Percentiles rank a stretch among this genome's conserved stretches.
Conservation (phyloP, 2,329 filamentous ascomycete genomes). For the Stachybotrys echinatus region DNA sequence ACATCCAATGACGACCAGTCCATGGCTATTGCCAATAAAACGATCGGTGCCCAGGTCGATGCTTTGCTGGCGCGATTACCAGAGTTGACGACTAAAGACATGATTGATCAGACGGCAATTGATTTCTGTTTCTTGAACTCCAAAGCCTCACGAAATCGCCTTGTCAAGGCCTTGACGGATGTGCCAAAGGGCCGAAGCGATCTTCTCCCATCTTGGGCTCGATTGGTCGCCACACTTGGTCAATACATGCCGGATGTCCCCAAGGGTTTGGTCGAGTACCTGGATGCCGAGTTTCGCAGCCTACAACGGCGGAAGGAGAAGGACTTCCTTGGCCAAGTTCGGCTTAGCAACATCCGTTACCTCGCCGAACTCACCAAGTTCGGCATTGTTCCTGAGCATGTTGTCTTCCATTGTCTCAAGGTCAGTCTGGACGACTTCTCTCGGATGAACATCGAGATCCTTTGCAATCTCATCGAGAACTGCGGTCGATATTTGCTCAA, state of each 20-base stretch:
- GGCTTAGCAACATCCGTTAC: constrained; percentile 94
- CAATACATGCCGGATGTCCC: constrained; percentile 94
- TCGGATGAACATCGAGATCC: constrained; percentile 98
- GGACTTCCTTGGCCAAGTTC: constrained; percentile 91
- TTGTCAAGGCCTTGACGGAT: constrained; percentile 89
- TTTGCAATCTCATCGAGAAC: constrained; percentile 92
- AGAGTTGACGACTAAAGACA: constrained; percentile 85
- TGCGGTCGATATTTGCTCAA: constrained; percentile 91
- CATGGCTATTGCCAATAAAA: constrained; percentile 94
- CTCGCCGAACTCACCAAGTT: constrained; percentile 97
- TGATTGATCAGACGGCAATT: constrained; percentile 85
- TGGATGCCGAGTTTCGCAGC: constrained; percentile 95
- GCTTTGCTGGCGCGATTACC: constrained; percentile 82
- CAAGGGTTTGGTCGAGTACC: constrained; percentile 82
- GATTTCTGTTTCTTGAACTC: constrained; percentile 99
- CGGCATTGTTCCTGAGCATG: constrained; percentile 94
- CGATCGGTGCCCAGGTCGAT: constrained; percentile 94
- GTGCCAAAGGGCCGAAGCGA: constrained; percentile 92
- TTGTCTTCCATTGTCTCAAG: constrained; percentile 97
- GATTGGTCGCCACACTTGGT: constrained; percentile 85
- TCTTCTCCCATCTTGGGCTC: constrained; percentile 84
- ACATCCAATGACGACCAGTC: constrained; percentile 73
- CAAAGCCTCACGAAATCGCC: constrained; percentile 90
- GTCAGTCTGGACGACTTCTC: constrained; percentile 97
- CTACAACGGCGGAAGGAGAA: constrained; percentile 96